Evolutionary conservation across 352 stramenopile species (phyloP), one percentile per base, ranked within the genome.

Genomic region (Phytophthora pluvialis): DNA sequence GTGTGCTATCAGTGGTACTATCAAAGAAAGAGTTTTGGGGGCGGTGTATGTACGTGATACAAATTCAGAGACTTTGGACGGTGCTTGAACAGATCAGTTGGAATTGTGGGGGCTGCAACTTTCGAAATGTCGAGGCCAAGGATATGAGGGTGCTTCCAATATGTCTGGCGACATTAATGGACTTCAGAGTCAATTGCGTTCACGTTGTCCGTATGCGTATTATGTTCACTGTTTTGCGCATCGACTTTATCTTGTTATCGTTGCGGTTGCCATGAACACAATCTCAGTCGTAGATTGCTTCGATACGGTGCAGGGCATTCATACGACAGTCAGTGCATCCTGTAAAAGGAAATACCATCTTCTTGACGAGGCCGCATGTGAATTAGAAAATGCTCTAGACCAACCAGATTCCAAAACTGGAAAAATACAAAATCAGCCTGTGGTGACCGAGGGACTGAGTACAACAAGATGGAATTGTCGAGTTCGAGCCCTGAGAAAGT

Each of bases 181-280:
- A 9, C 18, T 62, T 12, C 43, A 48, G 8, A 5, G n/a, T 0
- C 21, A 11, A 29, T 15, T 62, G 13, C 32, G 43, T 21, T 5
- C 2, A 13, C 6, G 13, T n/a, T 47, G 42, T 5, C 43, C 32
- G 2, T 33, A 47, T 13, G 44, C 43, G 1, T 44, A 63, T 9
- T 63, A 28, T 35, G 15, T 63, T 12, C 44, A 55, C 28, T 63
- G 55, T 16, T 63, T 63, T 47, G 55, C 44, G 5, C 32, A 49
- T 42, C 15, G 55, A 12, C 18, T 63, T 5, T 43, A 63, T 15
- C 35, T 49, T 5, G 44, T 25, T 18, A 0, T 55, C 7, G 43
- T 48, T 12, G 18, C 18, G 5, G 35, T 42, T 3, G 32, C 55
- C 11, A 54, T 31, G 36, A 48, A 47, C 8, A 55, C n/a, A n/a